These are phyloP conservation scores for Phyllosticta citrichinensis DNA, from an alignment of 2,329 filamentous ascomycete species.

Conservation along the genomic window DNA sequence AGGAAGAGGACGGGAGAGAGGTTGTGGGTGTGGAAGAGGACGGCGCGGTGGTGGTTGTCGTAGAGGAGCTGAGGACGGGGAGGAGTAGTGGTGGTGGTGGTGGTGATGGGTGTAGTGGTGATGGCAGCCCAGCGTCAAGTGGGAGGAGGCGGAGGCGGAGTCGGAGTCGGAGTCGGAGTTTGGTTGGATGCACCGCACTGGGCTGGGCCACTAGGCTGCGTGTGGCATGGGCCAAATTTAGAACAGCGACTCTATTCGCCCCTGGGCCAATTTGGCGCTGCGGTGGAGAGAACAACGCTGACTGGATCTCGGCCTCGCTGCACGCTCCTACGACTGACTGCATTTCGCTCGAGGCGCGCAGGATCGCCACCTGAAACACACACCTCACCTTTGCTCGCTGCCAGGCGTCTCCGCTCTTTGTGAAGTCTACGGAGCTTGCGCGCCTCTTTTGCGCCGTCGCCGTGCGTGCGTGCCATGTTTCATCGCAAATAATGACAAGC, in stretches of 20 bases:
- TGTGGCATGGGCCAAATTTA: background rate
- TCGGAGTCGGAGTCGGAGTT: background rate
- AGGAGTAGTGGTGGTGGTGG: background rate
- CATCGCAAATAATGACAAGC: background rate
- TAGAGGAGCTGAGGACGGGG: too few relatives aligned
- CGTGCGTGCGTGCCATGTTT: background rate
- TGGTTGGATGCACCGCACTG: too few relatives aligned
- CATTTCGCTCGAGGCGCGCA: conserved; percentile 1
- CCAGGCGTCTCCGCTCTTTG: background rate
- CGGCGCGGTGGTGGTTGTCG: too few relatives aligned
- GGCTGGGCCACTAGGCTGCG: background rate
- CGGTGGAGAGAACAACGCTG: background rate
- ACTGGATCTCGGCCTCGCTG: too few relatives aligned
- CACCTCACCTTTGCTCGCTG: too few relatives aligned
- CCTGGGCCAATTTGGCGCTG: background rate
- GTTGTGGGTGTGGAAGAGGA: background rate
- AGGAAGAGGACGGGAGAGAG: conserved; percentile 2
- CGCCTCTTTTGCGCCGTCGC: background rate
- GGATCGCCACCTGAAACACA: conserved; percentile 9
- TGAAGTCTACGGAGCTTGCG: background rate
- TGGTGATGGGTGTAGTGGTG: background rate
- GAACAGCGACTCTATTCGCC: background rate
- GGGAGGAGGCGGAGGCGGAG: background rate
- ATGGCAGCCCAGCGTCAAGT: background rate
- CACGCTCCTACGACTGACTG: background rate